Percentiles rank a stretch among this genome's conserved stretches.
Conservation (phyloP, 164 flowering plant genomes). For the Annona cherimola region DNA sequence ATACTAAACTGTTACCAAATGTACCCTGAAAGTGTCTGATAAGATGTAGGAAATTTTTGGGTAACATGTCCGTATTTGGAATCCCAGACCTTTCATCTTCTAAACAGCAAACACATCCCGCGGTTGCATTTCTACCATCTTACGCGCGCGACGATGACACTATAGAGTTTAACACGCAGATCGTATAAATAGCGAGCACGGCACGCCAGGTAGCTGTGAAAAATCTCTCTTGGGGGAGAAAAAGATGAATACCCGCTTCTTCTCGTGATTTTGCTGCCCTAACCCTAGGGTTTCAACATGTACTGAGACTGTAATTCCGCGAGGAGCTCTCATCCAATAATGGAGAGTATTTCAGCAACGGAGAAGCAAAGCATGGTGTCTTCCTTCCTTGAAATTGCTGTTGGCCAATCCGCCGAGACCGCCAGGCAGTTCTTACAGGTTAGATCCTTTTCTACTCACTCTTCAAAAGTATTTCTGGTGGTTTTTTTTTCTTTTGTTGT, state of each 20-base stretch:
- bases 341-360: slow-evolving; percentile 45
- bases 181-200: background rate
- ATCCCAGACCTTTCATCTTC: no score
- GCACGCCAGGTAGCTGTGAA: background rate
- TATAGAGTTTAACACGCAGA: no score
- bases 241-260: background rate
- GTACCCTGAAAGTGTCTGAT: no score
- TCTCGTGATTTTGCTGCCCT: background rate
- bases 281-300: background rate
- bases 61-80: no score
- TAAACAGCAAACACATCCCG: no score
- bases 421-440: slow-evolving; percentile 93
- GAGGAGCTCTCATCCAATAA: slow-evolving; percentile 2
- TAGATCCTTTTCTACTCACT: background rate
- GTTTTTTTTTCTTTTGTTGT: background rate
- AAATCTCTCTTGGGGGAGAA: background rate
- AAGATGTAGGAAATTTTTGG: no score
- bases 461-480: background rate
- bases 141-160: no score
- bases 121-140: no score
- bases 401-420: slow-evolving; percentile 72
- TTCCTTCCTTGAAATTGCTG: slow-evolving; percentile 87
- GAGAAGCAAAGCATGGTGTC: slow-evolving; percentile 73
- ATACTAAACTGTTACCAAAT: no score
- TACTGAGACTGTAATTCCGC: background rate